Evolutionary conservation across 306 rosid genomes (phyloP), one percentile per base, ranked within the genome.

Genomic region (Rosa rugosa): DNA sequence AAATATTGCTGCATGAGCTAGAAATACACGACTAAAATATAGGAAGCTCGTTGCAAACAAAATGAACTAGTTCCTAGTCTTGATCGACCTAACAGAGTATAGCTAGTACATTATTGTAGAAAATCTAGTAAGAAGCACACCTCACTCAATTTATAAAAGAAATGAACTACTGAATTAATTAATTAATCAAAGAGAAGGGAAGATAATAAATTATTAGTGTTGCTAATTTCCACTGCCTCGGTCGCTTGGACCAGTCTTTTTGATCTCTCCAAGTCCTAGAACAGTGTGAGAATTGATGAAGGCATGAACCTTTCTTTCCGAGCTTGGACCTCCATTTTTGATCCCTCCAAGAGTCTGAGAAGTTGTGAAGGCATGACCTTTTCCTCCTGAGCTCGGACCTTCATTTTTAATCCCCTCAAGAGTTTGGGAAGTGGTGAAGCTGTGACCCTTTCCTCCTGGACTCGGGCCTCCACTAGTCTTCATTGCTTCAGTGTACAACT

Each of bases 381-480:
- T 13, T 50, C 46, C 82, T 0, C 87, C 73, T 3, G 84, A 4
- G 80, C 83, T 63, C n/a, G 87, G 87, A 62, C 90, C 87, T 0
- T 83, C 82, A 51, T 51, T 11, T 40, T 40, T 81, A 12, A 75
- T 82, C 44, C 63, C 87, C 70, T 78, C 77, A 6, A 76, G 80
- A 59, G 68, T 79, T 64, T 79, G 79, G 17, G 75, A 73, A 60
- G 56, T 66, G 20, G 72, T 63, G 83, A 41, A 60, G 3, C 54
- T 67, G 44, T 78, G 83, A 68, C 69, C 87, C 20, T 27, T 3
- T 51, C 80, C 85, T 41, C 77, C 70, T 8, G 72, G 5, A 50
- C 83, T 66, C 5, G 82, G 89, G 42, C 87, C 84, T 56, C 76
- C 84, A 0, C 74, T 67, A 20, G 71, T 79, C 77, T 79, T 87